Conservation (phyloP, 1,139 yeast species). For the Geotrichum carabidarum region DNA sequence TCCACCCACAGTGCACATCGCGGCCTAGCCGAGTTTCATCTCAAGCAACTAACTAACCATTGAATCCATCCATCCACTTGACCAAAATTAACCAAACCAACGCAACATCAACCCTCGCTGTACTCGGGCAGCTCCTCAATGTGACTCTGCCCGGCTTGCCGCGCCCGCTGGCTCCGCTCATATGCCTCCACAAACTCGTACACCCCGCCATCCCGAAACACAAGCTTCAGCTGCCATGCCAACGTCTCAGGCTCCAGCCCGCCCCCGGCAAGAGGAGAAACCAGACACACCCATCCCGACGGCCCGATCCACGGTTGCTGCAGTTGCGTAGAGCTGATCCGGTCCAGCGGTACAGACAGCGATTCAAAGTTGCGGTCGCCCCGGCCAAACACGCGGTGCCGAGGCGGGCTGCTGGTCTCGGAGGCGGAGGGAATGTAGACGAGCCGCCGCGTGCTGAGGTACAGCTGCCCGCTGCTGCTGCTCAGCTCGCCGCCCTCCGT, state of each 20-base stretch:
- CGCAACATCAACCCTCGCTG: background rate
- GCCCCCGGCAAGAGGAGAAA: slow-evolving; percentile 9
- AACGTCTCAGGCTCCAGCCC: slow-evolving; percentile 15
- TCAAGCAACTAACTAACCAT: too few relatives aligned
- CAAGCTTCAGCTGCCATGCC: slow-evolving; percentile 9
- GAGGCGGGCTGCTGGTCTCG: background rate
- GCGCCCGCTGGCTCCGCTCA: slow-evolving; percentile 7
- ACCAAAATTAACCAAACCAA: too few relatives aligned
- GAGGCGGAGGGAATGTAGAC: background rate
- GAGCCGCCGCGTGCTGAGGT: slow-evolving; percentile 12
- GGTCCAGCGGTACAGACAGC: slow-evolving; percentile 10
- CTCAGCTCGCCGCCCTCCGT: background rate
- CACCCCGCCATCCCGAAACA: slow-evolving; percentile 17
- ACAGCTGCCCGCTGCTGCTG: slow-evolving; percentile 3
- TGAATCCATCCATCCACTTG: too few relatives aligned
- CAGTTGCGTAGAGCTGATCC: slow-evolving; percentile 13
- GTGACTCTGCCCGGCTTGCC: slow-evolving; percentile 1
- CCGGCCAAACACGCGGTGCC: slow-evolving; percentile 10
- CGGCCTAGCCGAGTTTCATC: too few relatives aligned
- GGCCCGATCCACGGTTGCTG: slow-evolving; percentile 16
- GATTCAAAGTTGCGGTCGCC: slow-evolving; percentile 16
- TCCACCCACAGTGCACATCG: too few relatives aligned
- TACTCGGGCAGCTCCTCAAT: slow-evolving; percentile 15
- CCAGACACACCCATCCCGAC: slow-evolving; percentile 12
- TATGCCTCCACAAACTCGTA: slow-evolving; percentile 17